Base-by-base conservation (phyloP, 164 flowering plant genomes). In the Magnolia changhungtana region DNA sequence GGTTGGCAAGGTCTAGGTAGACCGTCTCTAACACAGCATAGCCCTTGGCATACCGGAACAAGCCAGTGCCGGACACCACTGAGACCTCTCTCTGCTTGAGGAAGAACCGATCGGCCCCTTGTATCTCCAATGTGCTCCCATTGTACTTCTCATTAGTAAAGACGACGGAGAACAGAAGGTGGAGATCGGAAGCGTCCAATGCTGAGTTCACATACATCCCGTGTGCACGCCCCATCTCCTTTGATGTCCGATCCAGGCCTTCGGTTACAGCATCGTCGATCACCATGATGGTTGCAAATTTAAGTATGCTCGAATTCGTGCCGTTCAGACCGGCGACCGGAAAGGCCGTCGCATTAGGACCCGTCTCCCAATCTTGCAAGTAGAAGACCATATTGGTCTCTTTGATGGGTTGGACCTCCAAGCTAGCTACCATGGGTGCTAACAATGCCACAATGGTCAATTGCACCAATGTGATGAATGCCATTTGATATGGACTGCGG, bases 341-440 rank as follows among this genome's bases (percentile, higher is more conserved):
- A 6, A 61, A 6, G 5, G 23, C 59, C 1, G 59, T 55, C 11
- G 74, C 16, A 21, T 50, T 59, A 3, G 13, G 14, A 45, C 66
- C 75, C 1, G 45, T 13, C 8, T 24, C n/a, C 75, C 21, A 24
- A 10, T 72, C 75, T 11, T 72, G 75, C 66, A 72, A 24, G 75
- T 58, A 59, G 21, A 52, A 23, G 9, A 59, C 45, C n/a, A 58
- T 21, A 1, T 58, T 58, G 66, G 75, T 72, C 52, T 72, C 75
- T 10, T 18, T 61, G 11, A 23, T 23, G 14, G n/a, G 11, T 27
- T 1, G 13, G 27, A 14, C 11, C 9, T 65, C 61, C 61, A 7
- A 11, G 61, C 61, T 55, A 16, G 61, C 13, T 0, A 16, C 61
- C 16, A 55, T 55, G 2, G 16, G 16, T 55, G 3, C 3, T 0